phyloP scores from a whole-genome alignment of 208 protist species.

The Crithidia brevicula region DNA sequence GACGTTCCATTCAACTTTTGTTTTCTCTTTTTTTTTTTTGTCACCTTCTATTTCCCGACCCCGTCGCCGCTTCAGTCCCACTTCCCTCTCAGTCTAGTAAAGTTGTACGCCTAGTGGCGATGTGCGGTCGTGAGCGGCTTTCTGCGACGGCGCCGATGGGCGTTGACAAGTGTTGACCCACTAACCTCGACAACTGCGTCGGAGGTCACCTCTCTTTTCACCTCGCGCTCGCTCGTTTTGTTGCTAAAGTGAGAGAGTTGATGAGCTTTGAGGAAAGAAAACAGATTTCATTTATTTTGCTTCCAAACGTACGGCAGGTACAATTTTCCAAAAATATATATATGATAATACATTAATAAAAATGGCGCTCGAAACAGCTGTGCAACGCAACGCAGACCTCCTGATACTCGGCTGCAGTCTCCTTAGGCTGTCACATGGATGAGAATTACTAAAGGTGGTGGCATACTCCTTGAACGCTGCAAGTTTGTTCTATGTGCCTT shows the following conservation, averaged over 20 bases:
- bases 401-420: too few species aligned
- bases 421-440: too few species aligned
- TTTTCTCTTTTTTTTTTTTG: background rate
- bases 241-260: background rate
- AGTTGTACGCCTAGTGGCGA: conserved; percentile 7
- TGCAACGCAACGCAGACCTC: too few species aligned
- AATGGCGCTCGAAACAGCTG: background rate
- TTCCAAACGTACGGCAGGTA: background rate
- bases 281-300: conserved; percentile 2
- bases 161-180: background rate
- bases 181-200: background rate
- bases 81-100: background rate
- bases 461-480: too few species aligned
- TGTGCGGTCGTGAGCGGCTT: background rate
- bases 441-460: too few species aligned
- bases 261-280: background rate
- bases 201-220: background rate
- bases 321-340: conserved; percentile 5
- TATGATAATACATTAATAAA: background rate
- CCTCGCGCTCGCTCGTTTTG: background rate
- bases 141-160: too few species aligned
- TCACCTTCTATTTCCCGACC: background rate
- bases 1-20: conserved; percentile 16
- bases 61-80: background rate
- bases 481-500: too few species aligned